Conservation (phyloP, 148 eudicot species). For the Linanthus parryae region DNA sequence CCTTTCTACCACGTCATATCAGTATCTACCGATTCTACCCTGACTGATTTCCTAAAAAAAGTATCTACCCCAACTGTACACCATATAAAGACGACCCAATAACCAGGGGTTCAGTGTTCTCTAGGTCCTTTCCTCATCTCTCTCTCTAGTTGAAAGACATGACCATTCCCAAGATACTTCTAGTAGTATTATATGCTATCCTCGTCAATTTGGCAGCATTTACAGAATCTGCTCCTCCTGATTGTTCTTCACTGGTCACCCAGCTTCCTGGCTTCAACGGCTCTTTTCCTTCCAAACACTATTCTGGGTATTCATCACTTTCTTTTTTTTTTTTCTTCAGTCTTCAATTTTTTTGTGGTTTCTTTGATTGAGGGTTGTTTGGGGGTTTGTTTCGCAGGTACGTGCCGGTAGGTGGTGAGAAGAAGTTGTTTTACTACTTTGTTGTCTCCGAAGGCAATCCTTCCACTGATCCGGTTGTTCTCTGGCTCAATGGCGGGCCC, state of each 20-base stretch:
- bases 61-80: too few species aligned
- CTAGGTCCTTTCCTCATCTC: too few species aligned
- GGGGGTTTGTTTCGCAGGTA: slow-evolving; percentile 35
- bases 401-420: slow-evolving; percentile 76
- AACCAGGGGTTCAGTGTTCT: too few species aligned
- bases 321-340: neutral
- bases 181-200: neutral
- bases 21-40: too few species aligned
- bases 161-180: neutral
- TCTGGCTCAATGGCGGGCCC: slow-evolving; percentile 64
- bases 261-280: slow-evolving; percentile 5
- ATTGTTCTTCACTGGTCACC: slow-evolving; percentile 5
- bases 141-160: neutral
- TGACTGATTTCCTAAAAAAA: too few species aligned
- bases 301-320: neutral
- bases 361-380: neutral
- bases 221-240: slow-evolving; percentile 7
- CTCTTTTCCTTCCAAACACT: slow-evolving; percentile 8
- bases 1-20: too few species aligned
- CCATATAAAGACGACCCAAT: too few species aligned
- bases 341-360: neutral
- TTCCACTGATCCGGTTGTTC: slow-evolving; percentile 44
- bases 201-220: neutral
- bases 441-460: slow-evolving; percentile 43
- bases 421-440: slow-evolving; percentile 67